Evolutionary conservation across 2,329 filamentous ascomycete genomes (phyloP).

Genomic region (Xylaria sp.): DNA sequence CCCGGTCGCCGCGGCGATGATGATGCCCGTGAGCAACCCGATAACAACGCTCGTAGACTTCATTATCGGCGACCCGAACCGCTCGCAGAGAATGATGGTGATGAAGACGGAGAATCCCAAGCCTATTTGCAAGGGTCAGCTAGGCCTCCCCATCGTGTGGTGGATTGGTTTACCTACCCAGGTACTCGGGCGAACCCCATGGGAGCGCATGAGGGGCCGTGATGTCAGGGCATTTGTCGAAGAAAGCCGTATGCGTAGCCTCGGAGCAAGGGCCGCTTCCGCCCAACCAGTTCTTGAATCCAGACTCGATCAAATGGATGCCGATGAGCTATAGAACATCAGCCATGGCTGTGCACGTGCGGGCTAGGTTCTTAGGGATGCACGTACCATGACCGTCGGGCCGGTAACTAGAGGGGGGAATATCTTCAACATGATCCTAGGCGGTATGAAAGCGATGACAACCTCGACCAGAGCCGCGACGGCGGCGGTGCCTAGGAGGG

Average conservation of each 20-base stretch:
- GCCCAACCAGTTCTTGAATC: slow-evolving; percentile 79
- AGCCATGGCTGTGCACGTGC: background rate
- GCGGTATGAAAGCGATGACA: slow-evolving; percentile 74
- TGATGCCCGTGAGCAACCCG: slow-evolving; percentile 76
- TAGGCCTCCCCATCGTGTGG: background rate
- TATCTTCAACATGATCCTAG: slow-evolving; percentile 69
- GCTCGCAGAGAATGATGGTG: slow-evolving; percentile 79
- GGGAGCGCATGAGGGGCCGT: slow-evolving; percentile 72
- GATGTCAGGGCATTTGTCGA: slow-evolving; percentile 68
- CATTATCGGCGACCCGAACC: slow-evolving; percentile 84
- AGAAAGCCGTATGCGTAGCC: slow-evolving; percentile 58
- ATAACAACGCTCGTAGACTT: slow-evolving; percentile 79
- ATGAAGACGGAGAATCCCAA: slow-evolving; percentile 81
- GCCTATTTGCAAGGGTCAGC: slow-evolving; percentile 35
- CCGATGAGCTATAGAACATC: slow-evolving; percentile 63
- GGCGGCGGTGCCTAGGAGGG: slow-evolving; percentile 72
- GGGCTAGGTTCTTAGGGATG: background rate
- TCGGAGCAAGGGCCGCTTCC: slow-evolving; percentile 66
- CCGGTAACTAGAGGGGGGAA: slow-evolving; percentile 82
- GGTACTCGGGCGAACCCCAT: slow-evolving; percentile 80
- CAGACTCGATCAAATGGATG: slow-evolving; percentile 71
- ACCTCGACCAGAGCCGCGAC: slow-evolving; percentile 73
- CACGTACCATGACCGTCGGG: slow-evolving; percentile 62
- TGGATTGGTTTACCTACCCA: slow-evolving; percentile 55
- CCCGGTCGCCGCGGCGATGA: slow-evolving; percentile 76